Base-by-base conservation (phyloP, 2,329 filamentous ascomycete species). In the Microcyclospora pomicola region DNA sequence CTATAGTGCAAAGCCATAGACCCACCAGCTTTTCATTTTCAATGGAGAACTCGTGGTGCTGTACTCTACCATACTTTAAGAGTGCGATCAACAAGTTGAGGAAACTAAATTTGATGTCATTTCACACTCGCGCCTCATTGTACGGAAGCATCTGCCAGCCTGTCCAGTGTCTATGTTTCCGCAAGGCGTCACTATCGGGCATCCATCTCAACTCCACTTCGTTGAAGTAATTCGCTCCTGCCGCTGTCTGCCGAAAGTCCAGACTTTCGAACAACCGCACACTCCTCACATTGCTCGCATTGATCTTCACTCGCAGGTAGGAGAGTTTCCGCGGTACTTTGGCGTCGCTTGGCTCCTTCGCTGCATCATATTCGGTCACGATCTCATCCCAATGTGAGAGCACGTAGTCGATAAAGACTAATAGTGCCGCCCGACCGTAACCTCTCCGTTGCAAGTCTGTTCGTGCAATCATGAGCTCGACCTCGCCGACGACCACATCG, bases 391-490 rank as follows among this genome's bases (percentile, higher is more conserved):
- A 55, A 37, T 81, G 65, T 1, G 54, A 54, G 4, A 66, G 47
- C 5, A 94, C 65, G 52, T 86, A 96, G 33, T 66, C 59, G 35
- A 95, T 52, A 39, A 96, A 80, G 0, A 74, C 63, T 2, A 75
- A 54, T 1, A 94, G 66, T 0, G 81, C 73, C 0, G 73, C 71
- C 5, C 68, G 64, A 0, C 84, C 86, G 6, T 76, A 63, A 0
- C 85, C 85, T 6, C 66, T 63, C 0, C 79, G 66, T 15, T 78
- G 75, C 24, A 74, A 62, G 0, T 57, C 52, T 4, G 61, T 61
- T 2, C 65, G 62, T 0, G 85, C 85, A 43, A 94, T 77, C 86
- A 94, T 93, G 45, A 94, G 72, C 59, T 93, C 84, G 6, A 94
- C 61, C 54, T 93, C 86, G 15, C 82, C 86, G 3, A 80, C 59